Evolutionary conservation across 352 stramenopile genomes (phyloP).

Genomic region (Phytophthora crassamura): DNA sequence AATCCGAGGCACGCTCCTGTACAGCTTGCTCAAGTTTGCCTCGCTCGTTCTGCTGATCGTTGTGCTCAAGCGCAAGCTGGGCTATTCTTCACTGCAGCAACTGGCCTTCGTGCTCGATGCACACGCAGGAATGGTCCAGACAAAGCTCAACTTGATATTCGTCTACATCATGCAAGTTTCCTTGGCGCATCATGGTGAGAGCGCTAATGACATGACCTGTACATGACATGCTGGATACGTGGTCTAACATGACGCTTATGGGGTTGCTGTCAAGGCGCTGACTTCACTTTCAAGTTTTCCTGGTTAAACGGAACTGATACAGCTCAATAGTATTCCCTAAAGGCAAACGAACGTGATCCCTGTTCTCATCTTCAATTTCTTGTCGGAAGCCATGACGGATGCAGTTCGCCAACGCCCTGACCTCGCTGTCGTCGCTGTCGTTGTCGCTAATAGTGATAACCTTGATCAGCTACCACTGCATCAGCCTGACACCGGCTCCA

Average conservation of each 20-base stretch:
- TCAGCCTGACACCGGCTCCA: too few relatives aligned
- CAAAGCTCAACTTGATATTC: conserved; percentile 41
- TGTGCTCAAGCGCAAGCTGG: conserved; percentile 26
- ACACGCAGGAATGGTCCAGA: conserved; percentile 30
- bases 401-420: too few relatives aligned
- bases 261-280: conserved; percentile 11
- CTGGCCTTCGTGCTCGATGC: conserved; percentile 44
- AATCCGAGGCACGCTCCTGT: conserved; percentile 21
- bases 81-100: conserved; percentile 33
- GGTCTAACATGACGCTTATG: too few relatives aligned
- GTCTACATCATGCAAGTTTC: conserved; percentile 46
- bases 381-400: too few relatives aligned
- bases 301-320: conserved; percentile 11
- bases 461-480: too few relatives aligned
- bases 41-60: conserved; percentile 19
- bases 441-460: too few relatives aligned
- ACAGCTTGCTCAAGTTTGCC: conserved; percentile 22
- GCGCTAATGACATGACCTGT: neutral
- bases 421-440: too few relatives aligned
- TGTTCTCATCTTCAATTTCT: too few relatives aligned
- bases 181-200: conserved; percentile 33
- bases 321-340: too few relatives aligned
- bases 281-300: conserved; percentile 37
- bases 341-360: too few relatives aligned
- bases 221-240: too few relatives aligned